These are phyloP conservation scores for Lasiodiplodia sp. DNA, from an alignment of 2,329 filamentous ascomycete species.

Conservation along the genomic window DNA sequence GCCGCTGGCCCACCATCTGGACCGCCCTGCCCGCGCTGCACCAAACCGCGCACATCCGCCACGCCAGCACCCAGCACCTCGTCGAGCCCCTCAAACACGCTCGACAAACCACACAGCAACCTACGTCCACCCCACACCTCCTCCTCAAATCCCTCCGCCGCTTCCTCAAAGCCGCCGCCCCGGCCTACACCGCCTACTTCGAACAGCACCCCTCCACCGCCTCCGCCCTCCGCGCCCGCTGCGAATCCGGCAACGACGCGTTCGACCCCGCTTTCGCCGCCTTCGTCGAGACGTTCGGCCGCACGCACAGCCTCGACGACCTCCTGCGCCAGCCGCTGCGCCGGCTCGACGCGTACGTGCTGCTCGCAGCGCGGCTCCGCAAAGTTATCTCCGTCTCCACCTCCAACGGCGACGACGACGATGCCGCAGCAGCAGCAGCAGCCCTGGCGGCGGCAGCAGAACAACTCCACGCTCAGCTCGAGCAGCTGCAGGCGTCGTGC, in stretches of 20 bases:
- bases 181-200: conserved; percentile 38
- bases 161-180: conserved; percentile 37
- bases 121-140: conserved; percentile 12
- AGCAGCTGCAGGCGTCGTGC: conserved; percentile 31
- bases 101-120: too few species aligned
- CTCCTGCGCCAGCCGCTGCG: conserved; percentile 37
- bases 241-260: conserved; percentile 1
- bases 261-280: conserved; percentile 37
- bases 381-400: conserved; percentile 28
- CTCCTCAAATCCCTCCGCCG: conserved; percentile 35
- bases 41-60: conserved; percentile 35
- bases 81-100: conserved; percentile 34
- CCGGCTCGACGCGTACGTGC: conserved; percentile 38
- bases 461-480: conserved; percentile 32
- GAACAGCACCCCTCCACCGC: conserved; percentile 38
- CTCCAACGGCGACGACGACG: conserved; percentile 21
- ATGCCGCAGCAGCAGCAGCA: conserved; percentile 33
- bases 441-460: neutral
- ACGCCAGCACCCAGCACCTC: conserved; percentile 36
- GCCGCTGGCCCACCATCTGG: conserved; percentile 40
- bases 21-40: conserved; percentile 37
- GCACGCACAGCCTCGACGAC: conserved; percentile 38
- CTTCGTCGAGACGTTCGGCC: conserved; percentile 24
- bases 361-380: conserved; percentile 31
- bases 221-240: conserved; percentile 37